Base-by-base conservation (phyloP, 306 rosid species). In the Casuarina glauca region DNA sequence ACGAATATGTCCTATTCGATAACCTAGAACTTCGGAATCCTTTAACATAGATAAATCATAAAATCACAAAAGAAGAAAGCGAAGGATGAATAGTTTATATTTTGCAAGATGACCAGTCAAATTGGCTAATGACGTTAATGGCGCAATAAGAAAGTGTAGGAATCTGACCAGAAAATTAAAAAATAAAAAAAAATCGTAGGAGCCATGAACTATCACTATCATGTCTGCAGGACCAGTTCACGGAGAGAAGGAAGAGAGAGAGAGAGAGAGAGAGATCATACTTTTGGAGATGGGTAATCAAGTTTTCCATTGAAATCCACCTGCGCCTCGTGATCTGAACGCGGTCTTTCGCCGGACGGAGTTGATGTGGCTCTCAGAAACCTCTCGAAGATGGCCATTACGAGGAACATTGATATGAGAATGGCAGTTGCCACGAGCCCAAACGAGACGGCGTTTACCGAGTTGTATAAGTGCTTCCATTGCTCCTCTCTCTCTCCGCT, bases 381-480 rank as follows among this genome's bases (percentile, higher is more conserved):
- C 79, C 87, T 88, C 90, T 91, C 97, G 49, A 86, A 80, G 69
- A 89, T 89, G 6, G 97, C 97, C 88, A 91, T 85, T 38, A 86
- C 87, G 79, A 91, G 90, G 81, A 91, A 91, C 90, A 91, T 85
- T 62, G 94, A 88, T 69, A 91, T 81, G 79, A 90, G 91, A 74
- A 91, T 87, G 43, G 90, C 97, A 74, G 94, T 91, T 69, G 94
- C 94, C 1, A 91, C 89, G 73, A 91, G 86, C 61, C 94, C 93
- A 84, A 89, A 89, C 64, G 90, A 86, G 70, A 89, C 81, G 16
- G 91, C 90, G 77, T 88, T 89, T 43, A 89, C 83, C 0, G 94
- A 89, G 74, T 80, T 81, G 49, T 86, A 87, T n/a, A 88, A 87
- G 10, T 82, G 83, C 78, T 76, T 80, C 92, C 88, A 89, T 51